Evolutionary conservation across 2,329 filamentous ascomycete genomes (phyloP), one percentile per base, ranked within the genome.

Genomic region (Penicillium sp.): DNA sequence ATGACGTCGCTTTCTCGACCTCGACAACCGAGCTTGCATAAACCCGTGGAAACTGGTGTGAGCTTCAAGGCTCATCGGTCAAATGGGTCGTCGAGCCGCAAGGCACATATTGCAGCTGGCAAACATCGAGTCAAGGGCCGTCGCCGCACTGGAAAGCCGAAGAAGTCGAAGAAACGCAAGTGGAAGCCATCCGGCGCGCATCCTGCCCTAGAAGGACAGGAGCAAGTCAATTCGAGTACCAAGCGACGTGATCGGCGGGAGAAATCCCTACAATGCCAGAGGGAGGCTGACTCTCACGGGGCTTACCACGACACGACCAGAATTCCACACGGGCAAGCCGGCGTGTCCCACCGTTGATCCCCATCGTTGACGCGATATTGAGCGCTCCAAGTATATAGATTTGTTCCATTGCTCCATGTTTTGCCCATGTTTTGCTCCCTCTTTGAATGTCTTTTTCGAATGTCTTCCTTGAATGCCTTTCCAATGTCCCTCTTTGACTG

Each of bases 171-270:
- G 32, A 23, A 37, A 6, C 39, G 28, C 25, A 31, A 35, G 18
- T 25, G 31, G 3, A 15, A 29, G 12, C 4, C 31, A 23, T 10
- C 23, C 7, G 24, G 27, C 4, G 7, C 12, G 6, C 37, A 18
- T 10, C 12, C 6, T 13, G 9, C 12, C 23, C 23, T 10, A 31
- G 10, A 12, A 29, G 23, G 12, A 39, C 8, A 52, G 8, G 64
- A 61, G n/a, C 59, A 61, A 29, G 63, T 66, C 5, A 75, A 60
- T 35, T 57, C 65, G 20, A 68, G 65, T 2, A 66, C 66, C 46
- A 70, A 69, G 44, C 65, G 57, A 41, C 66, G 54, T 3, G 64
- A 60, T 8, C 66, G 70, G 23, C 73, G 51, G 5, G 65, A 66
- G 20, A 71, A 68, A 13, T 66, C 66, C 42, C 70, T 57, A 7